phyloP scores from a whole-genome alignment of 2,329 filamentous ascomycete species.

The Ophiostoma pallidulum region DNA sequence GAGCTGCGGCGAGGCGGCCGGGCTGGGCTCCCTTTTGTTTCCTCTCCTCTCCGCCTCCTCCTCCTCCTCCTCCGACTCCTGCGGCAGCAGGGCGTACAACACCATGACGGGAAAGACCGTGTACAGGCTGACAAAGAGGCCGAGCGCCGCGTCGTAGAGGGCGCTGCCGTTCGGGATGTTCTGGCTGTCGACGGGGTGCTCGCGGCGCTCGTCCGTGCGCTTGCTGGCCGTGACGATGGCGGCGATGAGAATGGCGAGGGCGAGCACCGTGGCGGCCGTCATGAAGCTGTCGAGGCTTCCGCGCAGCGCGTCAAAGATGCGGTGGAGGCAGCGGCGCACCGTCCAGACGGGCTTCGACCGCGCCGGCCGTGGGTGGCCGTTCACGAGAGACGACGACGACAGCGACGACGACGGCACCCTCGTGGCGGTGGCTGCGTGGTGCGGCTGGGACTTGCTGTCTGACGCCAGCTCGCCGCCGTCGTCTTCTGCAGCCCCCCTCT shows the following conservation, averaged over 20 bases:
- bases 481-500: no score
- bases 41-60: no score
- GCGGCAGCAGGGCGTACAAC: conserved; percentile 12
- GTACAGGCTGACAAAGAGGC: conserved; percentile 13
- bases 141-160: conserved; percentile 17
- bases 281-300: conserved; percentile 20
- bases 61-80: conserved; percentile 1
- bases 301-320: conserved; percentile 21
- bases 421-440: no score
- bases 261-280: conserved; percentile 12
- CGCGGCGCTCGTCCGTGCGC: not conserved
- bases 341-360: conserved; percentile 11
- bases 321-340: conserved; percentile 7
- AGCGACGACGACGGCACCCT: no score
- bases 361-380: no score
- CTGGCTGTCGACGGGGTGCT: not conserved
- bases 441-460: no score
- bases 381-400: no score
- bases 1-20: no score
- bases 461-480: no score
- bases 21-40: no score
- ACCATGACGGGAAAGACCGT: conserved; percentile 13
- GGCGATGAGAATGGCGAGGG: conserved; percentile 16
- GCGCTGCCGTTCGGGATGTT: conserved; percentile 12
- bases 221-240: conserved; percentile 13